Base-by-base conservation (phyloP, 345 rosid genomes). In the Salix purpurea region DNA sequence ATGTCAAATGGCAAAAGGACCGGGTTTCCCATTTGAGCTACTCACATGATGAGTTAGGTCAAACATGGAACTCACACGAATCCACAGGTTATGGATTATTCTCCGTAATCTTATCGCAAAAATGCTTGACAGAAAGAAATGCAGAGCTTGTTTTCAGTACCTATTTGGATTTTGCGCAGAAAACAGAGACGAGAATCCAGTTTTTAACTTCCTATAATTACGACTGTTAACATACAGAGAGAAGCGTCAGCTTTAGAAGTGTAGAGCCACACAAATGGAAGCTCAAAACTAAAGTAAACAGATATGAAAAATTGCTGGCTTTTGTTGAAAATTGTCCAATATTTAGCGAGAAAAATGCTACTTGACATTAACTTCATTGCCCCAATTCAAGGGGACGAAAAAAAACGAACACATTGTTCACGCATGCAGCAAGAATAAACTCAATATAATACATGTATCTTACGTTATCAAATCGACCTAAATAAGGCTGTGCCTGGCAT, bases 1-100 rank as follows among this genome's bases (percentile, higher is more conserved):
- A 82, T 81, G 87, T 87, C 88, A 84, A 85, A 87, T 83, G 85
- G 73, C 70, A 34, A 80, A 75, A 73, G 72, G 78, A 80, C 88
- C 78, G 75, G 79, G 48, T 86, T 82, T 74, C 81, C 61, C 76
- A 78, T 79, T 62, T 44, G 50, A 66, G 80, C 78, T 67, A 78
- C 74, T 30, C 26, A 8, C 74, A 79, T 78, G 78, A 66, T 85
- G 86, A 82, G 83, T 77, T 80, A 61, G 85, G 89, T 91, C 88
- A 84, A 88, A 88, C 86, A 67, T 56, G 60, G 78, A 76, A 77
- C 65, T 0, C n/a, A 5, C 76, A 56, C 40, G 39, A 81, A 30
- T 76, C 73, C 66, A 54, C 61, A 58, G 48, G 7, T 56, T 54
- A 39, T 48, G 61, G 36, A 70, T 71, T 56, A 37, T 44, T 58